phyloP scores from a whole-genome alignment of 306 rosid species.

The Cotoneaster glaucophyllus region DNA sequence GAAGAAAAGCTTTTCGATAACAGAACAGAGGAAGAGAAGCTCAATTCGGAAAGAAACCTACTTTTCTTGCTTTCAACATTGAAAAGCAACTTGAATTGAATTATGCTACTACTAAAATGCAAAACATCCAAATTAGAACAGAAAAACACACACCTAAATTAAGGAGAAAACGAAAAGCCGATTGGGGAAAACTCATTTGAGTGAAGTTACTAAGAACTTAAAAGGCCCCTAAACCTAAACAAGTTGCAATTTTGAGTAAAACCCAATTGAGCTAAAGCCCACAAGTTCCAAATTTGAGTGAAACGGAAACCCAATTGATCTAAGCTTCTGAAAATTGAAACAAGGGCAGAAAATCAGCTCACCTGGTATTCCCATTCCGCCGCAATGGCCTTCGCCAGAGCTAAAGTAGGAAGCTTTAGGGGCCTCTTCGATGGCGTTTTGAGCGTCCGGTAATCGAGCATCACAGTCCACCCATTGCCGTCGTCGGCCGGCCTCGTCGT shows the following conservation, averaged over 20 bases:
- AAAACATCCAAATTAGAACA: not conserved
- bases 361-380: constrained; percentile 98
- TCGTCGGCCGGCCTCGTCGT: constrained; percentile 67
- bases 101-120: no score
- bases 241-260: not conserved
- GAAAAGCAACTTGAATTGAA: not conserved
- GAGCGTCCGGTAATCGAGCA: constrained; percentile 87
- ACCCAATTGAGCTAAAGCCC: not conserved
- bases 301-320: not conserved
- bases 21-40: no score
- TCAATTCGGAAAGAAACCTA: not conserved
- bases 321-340: not conserved
- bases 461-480: constrained; percentile 77
- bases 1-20: not conserved
- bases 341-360: not conserved
- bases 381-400: constrained; percentile 80
- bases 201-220: not conserved
- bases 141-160: not conserved
- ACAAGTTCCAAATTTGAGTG: not conserved
- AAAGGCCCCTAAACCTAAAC: not conserved
- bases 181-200: not conserved
- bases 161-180: not conserved
- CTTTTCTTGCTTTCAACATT: no score
- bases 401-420: constrained; percentile 65
- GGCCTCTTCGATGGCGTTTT: constrained; percentile 84